phyloP scores from a whole-genome alignment of 2,329 filamentous ascomycete genomes.

The Botrytis fragariae region DNA sequence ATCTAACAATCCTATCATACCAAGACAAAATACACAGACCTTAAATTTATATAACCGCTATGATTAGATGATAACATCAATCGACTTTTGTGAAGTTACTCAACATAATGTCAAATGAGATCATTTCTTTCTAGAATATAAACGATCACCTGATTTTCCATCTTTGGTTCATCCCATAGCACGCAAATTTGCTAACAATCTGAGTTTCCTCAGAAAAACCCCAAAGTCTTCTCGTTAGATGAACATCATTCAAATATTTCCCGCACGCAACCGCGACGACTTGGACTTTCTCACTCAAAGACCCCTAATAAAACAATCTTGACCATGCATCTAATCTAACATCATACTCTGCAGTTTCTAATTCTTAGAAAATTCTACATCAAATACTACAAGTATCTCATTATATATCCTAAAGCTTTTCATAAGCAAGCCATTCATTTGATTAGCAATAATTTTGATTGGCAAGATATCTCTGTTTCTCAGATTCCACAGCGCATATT shows the following conservation, averaged over 20 bases:
- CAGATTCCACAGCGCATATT: neutral
- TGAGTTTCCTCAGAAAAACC: fast-evolving
- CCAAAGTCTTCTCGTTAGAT: too few species aligned
- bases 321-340: too few species aligned
- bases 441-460: neutral
- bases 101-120: neutral
- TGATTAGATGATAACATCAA: neutral
- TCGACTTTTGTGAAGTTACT: fast-evolving
- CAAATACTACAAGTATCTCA: neutral
- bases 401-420: neutral
- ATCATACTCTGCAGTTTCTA: neutral
- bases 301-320: too few species aligned
- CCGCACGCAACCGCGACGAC: too few species aligned
- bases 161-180: fast-evolving
- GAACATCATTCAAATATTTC: too few species aligned
- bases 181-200: neutral
- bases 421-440: neutral
- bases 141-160: neutral
- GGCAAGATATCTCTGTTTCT: neutral
- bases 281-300: too few species aligned
- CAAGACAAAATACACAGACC: neutral
- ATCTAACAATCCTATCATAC: fast-evolving
- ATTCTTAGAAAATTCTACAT: too few species aligned
- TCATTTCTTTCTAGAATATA: neutral
- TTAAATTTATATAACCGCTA: neutral